A percentile compares a stretch with the other conserved stretches of the same genome.
Evolutionary conservation across 768 basidiomycete species (phyloP).

Genomic region (Collybia nuda): DNA sequence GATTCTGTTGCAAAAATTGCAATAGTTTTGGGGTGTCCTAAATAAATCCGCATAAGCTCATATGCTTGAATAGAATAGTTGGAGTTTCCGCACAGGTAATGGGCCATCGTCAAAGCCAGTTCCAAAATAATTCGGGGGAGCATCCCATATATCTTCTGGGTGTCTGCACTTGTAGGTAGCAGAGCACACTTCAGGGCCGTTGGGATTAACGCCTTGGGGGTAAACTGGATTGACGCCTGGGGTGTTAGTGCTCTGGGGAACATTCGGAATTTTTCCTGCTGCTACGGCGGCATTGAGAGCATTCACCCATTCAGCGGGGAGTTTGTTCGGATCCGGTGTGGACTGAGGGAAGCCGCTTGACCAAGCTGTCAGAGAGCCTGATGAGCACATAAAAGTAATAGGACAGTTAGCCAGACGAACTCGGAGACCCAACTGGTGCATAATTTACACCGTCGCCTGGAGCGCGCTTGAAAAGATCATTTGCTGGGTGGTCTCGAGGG

Average conservation of each 20-base stretch:
- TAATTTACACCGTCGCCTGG: conserved; percentile 48
- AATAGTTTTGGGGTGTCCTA: conserved; percentile 51
- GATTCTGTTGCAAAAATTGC: conserved; percentile 64
- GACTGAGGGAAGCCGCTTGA: conserved; percentile 53
- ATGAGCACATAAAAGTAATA: conserved; percentile 1
- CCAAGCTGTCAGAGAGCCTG: conserved; percentile 47
- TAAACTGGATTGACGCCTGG: conserved; percentile 41
- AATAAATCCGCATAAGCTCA: conserved; percentile 2
- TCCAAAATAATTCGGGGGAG: conserved; percentile 66
- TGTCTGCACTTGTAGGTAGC: conserved; percentile 68
- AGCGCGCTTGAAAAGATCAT: conserved; percentile 62
- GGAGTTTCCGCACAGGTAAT: conserved; percentile 30
- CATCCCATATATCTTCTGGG: conserved; percentile 71
- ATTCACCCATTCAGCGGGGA: conserved; percentile 72
- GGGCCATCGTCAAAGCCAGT: conserved; percentile 86
- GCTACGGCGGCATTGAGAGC: conserved; percentile 67
- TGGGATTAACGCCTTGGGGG: conserved; percentile 42
- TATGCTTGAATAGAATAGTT: background rate
- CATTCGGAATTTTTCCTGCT: conserved; percentile 71
- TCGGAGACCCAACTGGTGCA: conserved; percentile 56
- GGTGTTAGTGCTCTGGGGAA: conserved; percentile 47
- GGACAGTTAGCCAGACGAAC: conserved; percentile 31
- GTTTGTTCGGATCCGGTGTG: conserved; percentile 42
- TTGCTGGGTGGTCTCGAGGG: conserved; percentile 53
- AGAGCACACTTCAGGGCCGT: conserved; percentile 65